A percentile compares a stretch with the other conserved stretches of the same genome.
phyloP scores from a whole-genome alignment of 306 rosid species.

The Glycyrrhiza uralensis region DNA sequence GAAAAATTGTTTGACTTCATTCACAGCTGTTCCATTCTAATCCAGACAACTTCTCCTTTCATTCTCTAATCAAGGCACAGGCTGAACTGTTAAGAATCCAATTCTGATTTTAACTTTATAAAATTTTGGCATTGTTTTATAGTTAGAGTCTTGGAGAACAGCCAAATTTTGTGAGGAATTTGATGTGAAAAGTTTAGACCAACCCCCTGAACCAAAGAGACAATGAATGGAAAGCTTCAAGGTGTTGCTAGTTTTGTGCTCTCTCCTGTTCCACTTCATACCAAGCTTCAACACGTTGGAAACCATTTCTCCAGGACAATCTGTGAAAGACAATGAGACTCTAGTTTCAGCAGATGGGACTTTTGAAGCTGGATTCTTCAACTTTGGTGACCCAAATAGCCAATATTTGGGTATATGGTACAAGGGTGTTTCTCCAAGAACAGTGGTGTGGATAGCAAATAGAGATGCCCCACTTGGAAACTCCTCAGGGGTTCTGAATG shows the following conservation, averaged over 20 bases:
- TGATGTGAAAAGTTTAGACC: neutral
- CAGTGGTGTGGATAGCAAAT: conserved; percentile 35
- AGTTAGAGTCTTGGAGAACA: neutral
- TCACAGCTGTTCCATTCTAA: neutral
- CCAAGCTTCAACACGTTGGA: conserved; percentile 2
- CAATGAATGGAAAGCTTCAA: conserved; percentile 32
- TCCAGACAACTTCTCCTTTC: neutral
- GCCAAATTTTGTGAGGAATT: neutral
- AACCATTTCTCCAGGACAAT: conserved; percentile 24
- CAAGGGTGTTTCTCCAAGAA: conserved; percentile 18
- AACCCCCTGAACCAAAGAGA: neutral
- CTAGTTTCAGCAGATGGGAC: conserved; percentile 5
- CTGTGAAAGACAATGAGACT: conserved; percentile 1
- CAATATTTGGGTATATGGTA: conserved; percentile 37
- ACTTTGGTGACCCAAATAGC: neutral
- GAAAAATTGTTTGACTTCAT: neutral
- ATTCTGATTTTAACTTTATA: neutral
- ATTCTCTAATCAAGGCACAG: neutral
- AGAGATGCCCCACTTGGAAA: conserved; percentile 22
- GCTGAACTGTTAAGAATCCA: neutral
- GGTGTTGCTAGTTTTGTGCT: neutral
- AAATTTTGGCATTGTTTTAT: neutral
- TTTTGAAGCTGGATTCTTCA: conserved; percentile 36
- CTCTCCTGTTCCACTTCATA: conserved; percentile 11
- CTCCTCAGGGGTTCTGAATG: conserved; percentile 25